Conservation (phyloP, 257 asterid species). For the Solanum pennellii region DNA sequence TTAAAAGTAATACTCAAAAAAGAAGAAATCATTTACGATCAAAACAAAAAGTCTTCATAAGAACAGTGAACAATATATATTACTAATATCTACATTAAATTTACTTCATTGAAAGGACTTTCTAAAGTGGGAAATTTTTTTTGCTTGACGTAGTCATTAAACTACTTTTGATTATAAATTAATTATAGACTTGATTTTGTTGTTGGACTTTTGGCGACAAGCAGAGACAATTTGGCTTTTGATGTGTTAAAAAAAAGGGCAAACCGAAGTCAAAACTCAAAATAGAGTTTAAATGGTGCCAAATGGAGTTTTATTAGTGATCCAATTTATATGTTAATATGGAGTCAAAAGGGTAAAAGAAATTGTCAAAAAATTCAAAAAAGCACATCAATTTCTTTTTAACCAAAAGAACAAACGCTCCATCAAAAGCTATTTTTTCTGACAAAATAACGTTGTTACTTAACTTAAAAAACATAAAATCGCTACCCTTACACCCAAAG, state of each 20-base stretch:
- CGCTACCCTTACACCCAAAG: too few relatives aligned
- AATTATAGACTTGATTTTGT: neutral
- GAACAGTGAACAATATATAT: neutral
- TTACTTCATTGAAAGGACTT: neutral
- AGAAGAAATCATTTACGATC: too few relatives aligned
- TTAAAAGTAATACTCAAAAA: too few relatives aligned
- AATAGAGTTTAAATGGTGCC: neutral
- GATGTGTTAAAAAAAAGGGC: neutral
- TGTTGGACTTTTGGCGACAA: neutral
- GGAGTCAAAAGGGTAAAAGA: too few relatives aligned
- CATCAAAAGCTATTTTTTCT: accelerated
- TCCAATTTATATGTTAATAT: neutral
- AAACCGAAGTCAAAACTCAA: neutral
- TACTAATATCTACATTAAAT: neutral
- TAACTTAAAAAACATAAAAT: too few relatives aligned
- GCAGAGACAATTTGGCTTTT: neutral
- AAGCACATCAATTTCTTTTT: too few relatives aligned
- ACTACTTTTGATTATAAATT: neutral
- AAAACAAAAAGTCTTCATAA: neutral
- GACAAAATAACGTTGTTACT: too few relatives aligned
- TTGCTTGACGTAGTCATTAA: neutral
- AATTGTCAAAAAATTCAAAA: too few relatives aligned
- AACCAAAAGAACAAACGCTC: too few relatives aligned
- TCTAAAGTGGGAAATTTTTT: neutral
- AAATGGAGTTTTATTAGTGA: neutral